Percentiles rank a stretch among this genome's conserved stretches.
phyloP scores from a whole-genome alignment of 2,329 filamentous ascomycete species.

The Davidsoniella neocaledoniae region DNA sequence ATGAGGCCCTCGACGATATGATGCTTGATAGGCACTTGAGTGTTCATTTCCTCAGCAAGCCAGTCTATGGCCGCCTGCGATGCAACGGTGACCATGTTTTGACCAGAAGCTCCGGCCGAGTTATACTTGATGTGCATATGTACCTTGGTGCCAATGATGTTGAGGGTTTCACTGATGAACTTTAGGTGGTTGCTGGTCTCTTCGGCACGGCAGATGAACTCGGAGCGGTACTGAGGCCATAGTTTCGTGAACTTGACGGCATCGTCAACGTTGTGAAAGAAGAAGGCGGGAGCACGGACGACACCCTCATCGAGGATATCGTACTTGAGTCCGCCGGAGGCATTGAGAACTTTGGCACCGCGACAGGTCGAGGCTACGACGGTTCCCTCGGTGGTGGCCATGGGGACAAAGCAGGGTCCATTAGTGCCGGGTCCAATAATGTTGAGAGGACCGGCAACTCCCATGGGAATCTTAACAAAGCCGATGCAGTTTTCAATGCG shows the following conservation, averaged over 20 bases:
- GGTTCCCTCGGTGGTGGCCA: constrained; percentile 6
- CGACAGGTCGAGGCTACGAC: background rate
- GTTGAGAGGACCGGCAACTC: constrained; percentile 1
- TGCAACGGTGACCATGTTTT: constrained; percentile 5
- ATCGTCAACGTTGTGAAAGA: background rate
- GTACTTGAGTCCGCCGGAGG: background rate
- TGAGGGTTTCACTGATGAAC: background rate
- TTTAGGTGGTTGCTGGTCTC: constrained; percentile 1
- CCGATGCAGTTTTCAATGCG: constrained; percentile 5
- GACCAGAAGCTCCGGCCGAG: background rate
- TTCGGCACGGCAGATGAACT: constrained; percentile 1
- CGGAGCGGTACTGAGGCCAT: background rate
- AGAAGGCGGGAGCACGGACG: background rate
- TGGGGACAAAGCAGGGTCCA: background rate
- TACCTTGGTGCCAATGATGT: background rate
- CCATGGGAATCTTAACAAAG: constrained; percentile 3
- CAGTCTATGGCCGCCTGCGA: background rate
- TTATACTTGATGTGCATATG: background rate
- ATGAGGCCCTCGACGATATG: background rate
- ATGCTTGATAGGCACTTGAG: background rate
- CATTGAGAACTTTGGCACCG: constrained; percentile 6
- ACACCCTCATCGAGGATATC: background rate
- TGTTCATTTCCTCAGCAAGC: background rate
- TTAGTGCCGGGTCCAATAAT: background rate
- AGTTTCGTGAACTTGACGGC: constrained; percentile 2